Conservation (phyloP, 257 asterid genomes). For the Penstemon newberryi region DNA sequence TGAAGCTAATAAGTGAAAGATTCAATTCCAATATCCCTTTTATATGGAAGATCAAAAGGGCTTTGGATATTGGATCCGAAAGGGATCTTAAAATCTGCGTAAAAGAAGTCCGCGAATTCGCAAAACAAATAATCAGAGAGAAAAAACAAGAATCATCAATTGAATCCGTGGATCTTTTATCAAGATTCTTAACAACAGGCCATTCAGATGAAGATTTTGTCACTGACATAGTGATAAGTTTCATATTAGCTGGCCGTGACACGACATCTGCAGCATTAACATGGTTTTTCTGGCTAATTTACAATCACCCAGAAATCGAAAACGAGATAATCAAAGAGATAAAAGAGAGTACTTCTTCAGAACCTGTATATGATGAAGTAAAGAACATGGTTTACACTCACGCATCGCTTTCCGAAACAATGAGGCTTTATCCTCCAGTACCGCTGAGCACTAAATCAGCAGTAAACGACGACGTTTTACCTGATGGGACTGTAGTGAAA, state of each 20-base stretch:
- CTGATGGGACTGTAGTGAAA: slow-evolving; percentile 45
- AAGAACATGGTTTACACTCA: slow-evolving; percentile 44
- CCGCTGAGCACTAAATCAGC: slow-evolving; percentile 41
- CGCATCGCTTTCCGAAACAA: slow-evolving; percentile 45
- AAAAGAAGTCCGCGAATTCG: slow-evolving; percentile 34
- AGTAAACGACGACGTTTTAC: slow-evolving; percentile 33
- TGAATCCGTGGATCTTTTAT: slow-evolving; percentile 40
- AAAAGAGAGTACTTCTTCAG: slow-evolving; percentile 19
- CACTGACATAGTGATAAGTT: slow-evolving; percentile 42
- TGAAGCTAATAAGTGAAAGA: slow-evolving; percentile 30
- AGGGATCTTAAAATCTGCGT: slow-evolving; percentile 23
- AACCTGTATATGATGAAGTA: slow-evolving; percentile 38
- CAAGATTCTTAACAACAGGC: slow-evolving; percentile 43
- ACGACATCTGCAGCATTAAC: slow-evolving; percentile 54
- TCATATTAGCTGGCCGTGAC: slow-evolving; percentile 52
- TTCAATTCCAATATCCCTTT: slow-evolving; percentile 24
- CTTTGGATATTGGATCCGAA: slow-evolving; percentile 43
- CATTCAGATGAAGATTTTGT: slow-evolving; percentile 40
- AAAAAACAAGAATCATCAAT: slow-evolving; percentile 30
- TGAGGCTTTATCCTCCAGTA: slow-evolving; percentile 53
- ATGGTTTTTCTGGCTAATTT: slow-evolving; percentile 51
- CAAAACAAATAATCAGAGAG: slow-evolving; percentile 31
- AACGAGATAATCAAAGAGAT: slow-evolving; percentile 35
- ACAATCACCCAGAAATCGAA: slow-evolving; percentile 32
- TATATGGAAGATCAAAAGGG: slow-evolving; percentile 36